phyloP scores from a whole-genome alignment of 2,329 filamentous ascomycete genomes.

The Chrysoporthe puriensis region DNA sequence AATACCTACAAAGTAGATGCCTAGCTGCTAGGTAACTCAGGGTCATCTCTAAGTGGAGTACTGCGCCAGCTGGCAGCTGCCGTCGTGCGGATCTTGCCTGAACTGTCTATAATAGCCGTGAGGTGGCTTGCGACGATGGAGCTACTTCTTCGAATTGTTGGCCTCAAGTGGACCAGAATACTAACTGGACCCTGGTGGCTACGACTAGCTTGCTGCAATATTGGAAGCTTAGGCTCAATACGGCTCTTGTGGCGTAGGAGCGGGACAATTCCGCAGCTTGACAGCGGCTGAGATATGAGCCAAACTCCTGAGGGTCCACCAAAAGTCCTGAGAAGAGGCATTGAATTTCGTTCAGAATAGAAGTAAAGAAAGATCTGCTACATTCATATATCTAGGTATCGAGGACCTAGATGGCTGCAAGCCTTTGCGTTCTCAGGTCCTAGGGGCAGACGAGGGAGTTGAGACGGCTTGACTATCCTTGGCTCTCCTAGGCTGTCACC shows the following conservation, averaged over 20 bases:
- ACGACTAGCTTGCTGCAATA: constrained; percentile 17
- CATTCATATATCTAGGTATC: background rate
- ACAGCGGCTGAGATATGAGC: constrained; percentile 8
- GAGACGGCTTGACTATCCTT: background rate
- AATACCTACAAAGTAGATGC: background rate
- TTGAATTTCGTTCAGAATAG: background rate
- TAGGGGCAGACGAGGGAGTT: background rate
- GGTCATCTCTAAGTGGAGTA: background rate
- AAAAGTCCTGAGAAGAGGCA: background rate
- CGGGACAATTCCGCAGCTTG: background rate
- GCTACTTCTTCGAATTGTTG: background rate
- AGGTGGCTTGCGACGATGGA: constrained; percentile 10
- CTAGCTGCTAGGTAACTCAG: background rate
- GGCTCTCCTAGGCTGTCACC: background rate
- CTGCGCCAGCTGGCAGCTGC: constrained; percentile 1
- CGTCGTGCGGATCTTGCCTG: background rate
- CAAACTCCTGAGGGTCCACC: background rate
- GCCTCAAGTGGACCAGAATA: background rate
- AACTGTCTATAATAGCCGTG: background rate
- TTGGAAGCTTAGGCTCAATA: constrained; percentile 7
- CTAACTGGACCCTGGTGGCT: constrained; percentile 6
- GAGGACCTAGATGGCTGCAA: background rate
- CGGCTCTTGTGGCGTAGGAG: background rate
- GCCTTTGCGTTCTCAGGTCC: background rate
- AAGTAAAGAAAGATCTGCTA: background rate